A percentile compares a stretch with the other conserved stretches of the same genome.
These are phyloP conservation scores for Garcia nutans DNA, from an alignment of 345 rosid genomes.

Conservation along the genomic window DNA sequence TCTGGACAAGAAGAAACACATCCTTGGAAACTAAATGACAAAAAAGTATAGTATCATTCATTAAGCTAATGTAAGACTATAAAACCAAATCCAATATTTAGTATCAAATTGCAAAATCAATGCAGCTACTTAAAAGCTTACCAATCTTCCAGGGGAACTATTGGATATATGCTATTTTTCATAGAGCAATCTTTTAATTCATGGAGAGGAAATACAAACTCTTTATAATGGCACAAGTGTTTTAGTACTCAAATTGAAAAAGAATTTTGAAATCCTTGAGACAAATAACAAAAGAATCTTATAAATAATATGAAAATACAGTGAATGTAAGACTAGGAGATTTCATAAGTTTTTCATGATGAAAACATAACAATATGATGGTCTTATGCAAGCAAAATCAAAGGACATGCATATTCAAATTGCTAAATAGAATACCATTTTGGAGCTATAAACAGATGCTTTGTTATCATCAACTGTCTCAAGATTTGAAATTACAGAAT, in stretches of 20 bases:
- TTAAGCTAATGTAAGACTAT: not conserved
- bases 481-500: not conserved
- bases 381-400: not conserved
- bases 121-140: no score
- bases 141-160: no score
- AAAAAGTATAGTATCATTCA: not conserved
- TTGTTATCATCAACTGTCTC: not conserved
- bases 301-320: not conserved
- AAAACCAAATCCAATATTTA: not conserved
- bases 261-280: not conserved
- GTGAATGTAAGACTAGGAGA: not conserved
- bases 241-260: not conserved
- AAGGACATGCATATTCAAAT: not conserved
- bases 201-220: not conserved
- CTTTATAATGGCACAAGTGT: not conserved
- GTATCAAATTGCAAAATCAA: not conserved
- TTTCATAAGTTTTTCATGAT: not conserved
- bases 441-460: not conserved
- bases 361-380: not conserved
- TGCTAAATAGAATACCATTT: not conserved
- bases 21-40: slow-evolving; percentile 31
- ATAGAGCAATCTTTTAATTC: not conserved
- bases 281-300: not conserved
- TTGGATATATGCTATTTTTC: no score
- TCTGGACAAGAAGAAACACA: slow-evolving; percentile 32